Conservation (phyloP, 176 grass and related monocot genomes). For the Elaeis guineensis region DNA sequence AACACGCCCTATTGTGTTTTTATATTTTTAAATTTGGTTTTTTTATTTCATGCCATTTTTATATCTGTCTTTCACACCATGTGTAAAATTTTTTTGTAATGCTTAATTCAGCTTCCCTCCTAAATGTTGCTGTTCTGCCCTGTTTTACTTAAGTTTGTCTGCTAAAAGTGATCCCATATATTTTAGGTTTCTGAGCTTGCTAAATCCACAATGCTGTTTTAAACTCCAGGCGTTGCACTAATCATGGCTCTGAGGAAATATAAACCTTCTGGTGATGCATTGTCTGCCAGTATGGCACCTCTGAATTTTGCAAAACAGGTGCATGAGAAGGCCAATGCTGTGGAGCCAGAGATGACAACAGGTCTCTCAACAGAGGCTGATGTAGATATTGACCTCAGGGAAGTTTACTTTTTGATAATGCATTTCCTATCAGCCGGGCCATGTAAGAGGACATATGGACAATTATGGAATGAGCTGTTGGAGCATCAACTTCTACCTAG, state of each 20-base stretch:
- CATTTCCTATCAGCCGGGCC: constrained; percentile 90
- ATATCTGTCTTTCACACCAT: no score
- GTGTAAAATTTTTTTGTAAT: no score
- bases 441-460: constrained; percentile 60
- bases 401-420: constrained; percentile 95
- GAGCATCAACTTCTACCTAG: constrained; percentile 87
- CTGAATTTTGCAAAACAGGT: constrained; percentile 58
- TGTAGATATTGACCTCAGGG: constrained; percentile 77
- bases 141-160: constrained; percentile 7
- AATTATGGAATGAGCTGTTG: constrained; percentile 74
- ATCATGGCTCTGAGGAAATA: constrained; percentile 68
- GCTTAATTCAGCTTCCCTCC: neutral
- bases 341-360: constrained; percentile 29
- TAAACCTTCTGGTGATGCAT: constrained; percentile 39
- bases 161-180: constrained; percentile 8
- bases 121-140: neutral
- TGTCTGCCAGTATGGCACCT: constrained; percentile 37
- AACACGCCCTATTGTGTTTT: no score
- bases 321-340: constrained; percentile 40
- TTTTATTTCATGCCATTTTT: no score
- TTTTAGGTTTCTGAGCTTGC: constrained; percentile 1
- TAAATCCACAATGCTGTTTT: constrained; percentile 11
- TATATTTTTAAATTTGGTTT: no score
- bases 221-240: constrained; percentile 22
- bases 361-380: constrained; percentile 33